These are phyloP conservation scores for Elasticomyces elasticus DNA, from an alignment of 495 filamentous ascomycete species.

Conservation along the genomic window DNA sequence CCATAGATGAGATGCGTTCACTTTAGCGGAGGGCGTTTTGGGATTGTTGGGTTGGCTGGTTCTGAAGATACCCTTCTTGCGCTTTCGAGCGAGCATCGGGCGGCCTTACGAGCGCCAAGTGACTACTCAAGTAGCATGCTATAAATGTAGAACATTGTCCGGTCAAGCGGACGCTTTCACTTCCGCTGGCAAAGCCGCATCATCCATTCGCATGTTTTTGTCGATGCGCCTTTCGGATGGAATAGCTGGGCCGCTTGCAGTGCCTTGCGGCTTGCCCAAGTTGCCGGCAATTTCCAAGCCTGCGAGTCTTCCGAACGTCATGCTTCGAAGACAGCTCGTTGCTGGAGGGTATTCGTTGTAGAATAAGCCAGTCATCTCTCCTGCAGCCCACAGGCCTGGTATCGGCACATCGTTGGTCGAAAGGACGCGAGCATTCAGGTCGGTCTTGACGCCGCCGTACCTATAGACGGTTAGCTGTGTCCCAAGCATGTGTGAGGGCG, in stretches of 20 bases:
- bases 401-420: slow-evolving; percentile 23
- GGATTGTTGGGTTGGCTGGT: background rate
- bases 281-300: slow-evolving; percentile 18
- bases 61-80: background rate
- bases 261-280: slow-evolving; percentile 6
- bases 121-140: background rate
- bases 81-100: background rate
- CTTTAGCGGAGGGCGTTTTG: background rate
- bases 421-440: slow-evolving; percentile 18
- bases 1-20: background rate
- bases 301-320: slow-evolving; percentile 21
- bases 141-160: background rate
- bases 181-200: background rate
- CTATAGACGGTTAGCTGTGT: slow-evolving; percentile 2
- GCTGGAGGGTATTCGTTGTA: slow-evolving; percentile 25
- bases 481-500: background rate
- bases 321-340: slow-evolving; percentile 17
- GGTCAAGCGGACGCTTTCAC: background rate
- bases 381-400: slow-evolving; percentile 14
- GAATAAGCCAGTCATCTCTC: slow-evolving; percentile 21
- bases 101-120: background rate
- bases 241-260: background rate
- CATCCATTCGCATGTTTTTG: background rate
- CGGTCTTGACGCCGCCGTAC: slow-evolving; percentile 23
- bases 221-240: slow-evolving; percentile 1